Base-by-base conservation (phyloP, 768 basidiomycete species). In the Goffeauzyma gilvescens region DNA sequence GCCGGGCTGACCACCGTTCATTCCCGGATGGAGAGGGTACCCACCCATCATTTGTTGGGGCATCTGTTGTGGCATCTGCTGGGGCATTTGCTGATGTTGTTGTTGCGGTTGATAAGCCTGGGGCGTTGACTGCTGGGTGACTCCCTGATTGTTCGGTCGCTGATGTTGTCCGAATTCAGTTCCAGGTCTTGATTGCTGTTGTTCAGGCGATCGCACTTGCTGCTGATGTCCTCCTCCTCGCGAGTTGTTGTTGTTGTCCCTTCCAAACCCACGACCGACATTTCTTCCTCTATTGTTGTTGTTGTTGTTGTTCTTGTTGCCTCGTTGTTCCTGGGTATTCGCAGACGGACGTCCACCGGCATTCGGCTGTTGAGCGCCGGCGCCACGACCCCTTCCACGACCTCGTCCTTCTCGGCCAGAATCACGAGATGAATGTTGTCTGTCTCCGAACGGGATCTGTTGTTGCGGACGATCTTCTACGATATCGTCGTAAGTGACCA, bases 241-340 rank as follows among this genome's bases (percentile, higher is more conserved):
- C 13, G n/a, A n/a, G n/a, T n/a, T n/a, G n/a, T n/a, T n/a, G n/a
- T n/a, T n/a, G n/a, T n/a, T n/a, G n/a, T n/a, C n/a, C n/a, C 47
- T 38, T 25, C 52, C 44, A 20, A 38, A 17, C 25, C 47, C 46
- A 6, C 45, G 42, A 18, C 44, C 41, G 28, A 37, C 34, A 22
- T 46, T 34, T 21, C 48, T 15, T 27, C 48, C 51, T 18, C 46
- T 22, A 14, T n/a, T n/a, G n/a, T n/a, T n/a, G n/a, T n/a, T n/a
- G n/a, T n/a, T n/a, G n/a, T n/a, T n/a, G n/a, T n/a, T n/a, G n/a
- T n/a, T n/a, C n/a, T n/a, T n/a, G n/a, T n/a, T n/a, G n/a, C n/a
- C n/a, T n/a, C n/a, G n/a, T n/a, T n/a, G n/a, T n/a, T 45, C 44
- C 13, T 39, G 44, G 21, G 39, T 45, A 13, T 38, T 24, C 24